Percentiles rank a stretch among this genome's conserved stretches.
Evolutionary conservation across 2,329 filamentous ascomycete species (phyloP).

Genomic region (Cercospora sesami): DNA sequence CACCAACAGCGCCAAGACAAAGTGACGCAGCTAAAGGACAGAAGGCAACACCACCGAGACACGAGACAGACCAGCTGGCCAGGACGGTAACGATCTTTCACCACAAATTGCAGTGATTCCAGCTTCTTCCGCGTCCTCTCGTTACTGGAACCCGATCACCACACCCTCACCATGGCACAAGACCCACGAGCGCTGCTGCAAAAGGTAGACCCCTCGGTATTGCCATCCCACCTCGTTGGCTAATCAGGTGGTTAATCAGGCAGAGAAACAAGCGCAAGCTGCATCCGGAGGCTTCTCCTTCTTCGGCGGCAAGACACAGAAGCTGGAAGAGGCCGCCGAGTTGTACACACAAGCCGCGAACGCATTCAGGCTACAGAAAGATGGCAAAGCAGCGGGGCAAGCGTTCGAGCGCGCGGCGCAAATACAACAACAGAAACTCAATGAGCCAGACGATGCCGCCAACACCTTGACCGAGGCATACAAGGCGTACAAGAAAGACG

Average conservation of each 20-base stretch:
- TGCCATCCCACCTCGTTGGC: slow-evolving; percentile 14
- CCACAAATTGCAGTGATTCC: neutral
- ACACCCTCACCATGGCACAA: slow-evolving; percentile 60
- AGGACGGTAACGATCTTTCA: slow-evolving; percentile 1
- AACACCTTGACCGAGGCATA: slow-evolving; percentile 87
- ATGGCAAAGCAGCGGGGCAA: slow-evolving; percentile 80
- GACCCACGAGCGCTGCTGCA: slow-evolving; percentile 77
- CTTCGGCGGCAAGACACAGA: slow-evolving; percentile 83
- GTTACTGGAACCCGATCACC: neutral
- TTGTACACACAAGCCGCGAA: slow-evolving; percentile 86
- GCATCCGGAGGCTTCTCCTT: slow-evolving; percentile 82
- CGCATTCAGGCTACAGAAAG: slow-evolving; percentile 83
- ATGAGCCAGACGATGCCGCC: slow-evolving; percentile 88
- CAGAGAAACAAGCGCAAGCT: slow-evolving; percentile 76
- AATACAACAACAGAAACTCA: slow-evolving; percentile 76
- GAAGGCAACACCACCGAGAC: neutral
- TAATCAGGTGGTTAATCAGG: slow-evolving; percentile 53
- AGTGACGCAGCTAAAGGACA: slow-evolving; percentile 1
- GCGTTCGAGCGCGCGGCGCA: slow-evolving; percentile 82
- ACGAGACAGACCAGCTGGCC: neutral
- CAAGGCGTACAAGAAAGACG: slow-evolving; percentile 87
- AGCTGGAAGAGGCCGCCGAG: slow-evolving; percentile 86
- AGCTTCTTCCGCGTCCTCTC: neutral
- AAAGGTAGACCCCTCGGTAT: slow-evolving; percentile 56
- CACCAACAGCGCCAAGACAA: slow-evolving; percentile 5